A percentile compares a stretch with the other conserved stretches of the same genome.
phyloP scores from a whole-genome alignment of 1,284 basidiomycete genomes.

The Apiotrichum mycotoxinovorans region DNA sequence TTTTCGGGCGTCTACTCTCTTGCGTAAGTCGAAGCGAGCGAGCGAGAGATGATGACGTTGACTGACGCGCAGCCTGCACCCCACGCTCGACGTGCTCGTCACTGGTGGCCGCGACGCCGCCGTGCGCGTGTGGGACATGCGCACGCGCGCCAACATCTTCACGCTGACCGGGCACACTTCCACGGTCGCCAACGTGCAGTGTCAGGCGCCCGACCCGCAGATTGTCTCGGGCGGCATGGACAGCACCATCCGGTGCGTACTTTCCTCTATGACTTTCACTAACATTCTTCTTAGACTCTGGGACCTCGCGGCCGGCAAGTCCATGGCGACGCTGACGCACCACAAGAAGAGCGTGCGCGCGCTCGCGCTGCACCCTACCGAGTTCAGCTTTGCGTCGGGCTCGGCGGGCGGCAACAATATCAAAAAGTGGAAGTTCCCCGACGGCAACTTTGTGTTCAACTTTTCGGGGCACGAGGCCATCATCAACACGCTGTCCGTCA shows the following conservation, averaged over 20 bases:
- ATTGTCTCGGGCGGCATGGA: slow-evolving; percentile 99
- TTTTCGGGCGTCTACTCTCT: slow-evolving; percentile 92
- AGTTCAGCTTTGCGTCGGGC: slow-evolving; percentile 92
- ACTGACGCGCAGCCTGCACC: slow-evolving; percentile 64
- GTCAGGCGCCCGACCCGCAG: slow-evolving; percentile 94
- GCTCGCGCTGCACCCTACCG: slow-evolving; percentile 88
- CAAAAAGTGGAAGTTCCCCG: slow-evolving; percentile 99
- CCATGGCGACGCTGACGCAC: slow-evolving; percentile 90
- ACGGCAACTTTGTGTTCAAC: slow-evolving; percentile 91
- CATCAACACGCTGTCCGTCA: slow-evolving; percentile 92
- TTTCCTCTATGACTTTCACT: too few species aligned
- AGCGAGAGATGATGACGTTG: too few species aligned
- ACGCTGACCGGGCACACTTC: slow-evolving; percentile 88
- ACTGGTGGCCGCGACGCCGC: slow-evolving; percentile 93
- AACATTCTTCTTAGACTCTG: slow-evolving; percentile 57
- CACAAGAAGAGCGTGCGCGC: slow-evolving; percentile 98
- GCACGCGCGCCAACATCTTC: slow-evolving; percentile 92
- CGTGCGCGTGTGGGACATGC: slow-evolving; percentile 97
- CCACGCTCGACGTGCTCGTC: slow-evolving; percentile 90
- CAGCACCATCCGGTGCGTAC: slow-evolving; percentile 67
- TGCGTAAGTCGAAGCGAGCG: slow-evolving; percentile 45
- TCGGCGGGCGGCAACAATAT: slow-evolving; percentile 97
- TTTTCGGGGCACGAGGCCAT: slow-evolving; percentile 95
- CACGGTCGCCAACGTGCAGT: slow-evolving; percentile 90
- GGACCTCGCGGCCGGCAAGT: slow-evolving; percentile 98